These are phyloP conservation scores for Neonectria magnoliae DNA, from an alignment of 2,329 filamentous ascomycete genomes.

Conservation along the genomic window DNA sequence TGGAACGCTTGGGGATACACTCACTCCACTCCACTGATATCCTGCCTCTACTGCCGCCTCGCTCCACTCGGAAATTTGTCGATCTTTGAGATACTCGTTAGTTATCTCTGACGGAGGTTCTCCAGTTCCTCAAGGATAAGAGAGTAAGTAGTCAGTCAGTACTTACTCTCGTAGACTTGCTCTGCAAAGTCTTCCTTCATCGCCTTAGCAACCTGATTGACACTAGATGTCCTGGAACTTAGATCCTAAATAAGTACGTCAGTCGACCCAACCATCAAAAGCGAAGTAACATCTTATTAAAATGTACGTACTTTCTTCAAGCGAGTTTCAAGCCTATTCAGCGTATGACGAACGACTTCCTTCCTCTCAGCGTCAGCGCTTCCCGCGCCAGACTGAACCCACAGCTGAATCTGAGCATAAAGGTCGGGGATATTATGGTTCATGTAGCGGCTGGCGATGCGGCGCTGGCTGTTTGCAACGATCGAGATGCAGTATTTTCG, in stretches of 20 bases:
- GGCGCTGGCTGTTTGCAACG: conserved; percentile 54
- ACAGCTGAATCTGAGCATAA: conserved; percentile 53
- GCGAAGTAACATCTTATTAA: rapidly evolving
- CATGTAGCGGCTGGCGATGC: conserved; percentile 50
- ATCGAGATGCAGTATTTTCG: conserved; percentile 57
- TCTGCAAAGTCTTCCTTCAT: conserved; percentile 25
- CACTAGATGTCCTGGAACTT: background rate
- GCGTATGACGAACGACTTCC: conserved; percentile 42
- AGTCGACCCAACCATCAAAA: conserved; percentile 1
- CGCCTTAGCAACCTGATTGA: conserved; percentile 13
- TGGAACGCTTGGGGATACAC: conserved; percentile 27
- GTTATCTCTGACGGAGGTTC: too few species aligned
- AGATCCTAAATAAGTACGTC: conserved; percentile 41
- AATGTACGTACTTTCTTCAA: conserved; percentile 46
- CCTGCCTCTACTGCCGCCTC: conserved; percentile 42
- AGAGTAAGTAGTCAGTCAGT: background rate
- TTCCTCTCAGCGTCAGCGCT: conserved; percentile 50
- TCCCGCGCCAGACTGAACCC: conserved; percentile 55
- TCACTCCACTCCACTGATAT: conserved; percentile 48
- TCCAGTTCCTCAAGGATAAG: too few species aligned
- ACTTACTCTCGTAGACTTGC: conserved; percentile 27
- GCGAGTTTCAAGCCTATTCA: conserved; percentile 46
- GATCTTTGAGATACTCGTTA: conserved; percentile 4
- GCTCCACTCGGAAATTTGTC: conserved; percentile 21
- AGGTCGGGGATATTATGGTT: conserved; percentile 53